Evolutionary conservation across 2,329 filamentous ascomycete species (phyloP).

Genomic region (Chalaropsis ovoidea): DNA sequence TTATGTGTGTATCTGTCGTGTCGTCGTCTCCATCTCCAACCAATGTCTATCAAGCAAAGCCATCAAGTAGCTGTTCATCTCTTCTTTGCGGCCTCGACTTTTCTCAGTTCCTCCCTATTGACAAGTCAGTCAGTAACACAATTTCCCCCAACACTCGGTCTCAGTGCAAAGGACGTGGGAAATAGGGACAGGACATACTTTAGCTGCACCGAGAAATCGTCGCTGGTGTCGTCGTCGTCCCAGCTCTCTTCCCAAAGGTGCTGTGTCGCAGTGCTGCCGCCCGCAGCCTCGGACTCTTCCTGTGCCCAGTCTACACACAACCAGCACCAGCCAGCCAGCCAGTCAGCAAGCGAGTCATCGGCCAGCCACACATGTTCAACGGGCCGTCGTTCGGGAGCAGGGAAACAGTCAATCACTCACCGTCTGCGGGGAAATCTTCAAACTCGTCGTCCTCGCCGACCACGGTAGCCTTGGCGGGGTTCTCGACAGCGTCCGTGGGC

Average conservation of each 20-base stretch:
- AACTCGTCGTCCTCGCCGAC: slow-evolving; percentile 98
- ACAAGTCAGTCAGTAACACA: slow-evolving; percentile 23
- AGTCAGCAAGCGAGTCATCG: not conserved
- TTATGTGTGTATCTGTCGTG: slow-evolving; percentile 7
- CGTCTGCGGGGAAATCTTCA: slow-evolving; percentile 95
- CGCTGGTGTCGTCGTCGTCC: slow-evolving; percentile 95
- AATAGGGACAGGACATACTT: slow-evolving; percentile 53
- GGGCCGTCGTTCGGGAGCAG: not conserved
- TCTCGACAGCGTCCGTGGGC: slow-evolving; percentile 30
- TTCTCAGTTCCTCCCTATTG: slow-evolving; percentile 78
- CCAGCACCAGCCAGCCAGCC: not conserved
- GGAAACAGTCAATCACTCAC: slow-evolving; percentile 40
- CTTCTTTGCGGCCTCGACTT: slow-evolving; percentile 69
- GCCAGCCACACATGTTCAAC: not conserved
- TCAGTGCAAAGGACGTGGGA: not conserved
- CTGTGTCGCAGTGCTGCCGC: slow-evolving; percentile 53
- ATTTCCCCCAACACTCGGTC: not conserved
- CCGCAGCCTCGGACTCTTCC: slow-evolving; percentile 76
- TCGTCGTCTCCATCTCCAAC: not conserved
- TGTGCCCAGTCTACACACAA: slow-evolving; percentile 67
- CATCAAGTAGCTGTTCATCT: slow-evolving; percentile 34
- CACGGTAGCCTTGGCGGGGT: slow-evolving; percentile 28
- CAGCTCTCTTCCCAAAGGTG: slow-evolving; percentile 99
- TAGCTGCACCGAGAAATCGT: slow-evolving; percentile 91
- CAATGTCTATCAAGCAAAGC: not conserved